Evolutionary conservation across 169 alveolate species (phyloP).

Genomic region (Miamiensis avidus): DNA sequence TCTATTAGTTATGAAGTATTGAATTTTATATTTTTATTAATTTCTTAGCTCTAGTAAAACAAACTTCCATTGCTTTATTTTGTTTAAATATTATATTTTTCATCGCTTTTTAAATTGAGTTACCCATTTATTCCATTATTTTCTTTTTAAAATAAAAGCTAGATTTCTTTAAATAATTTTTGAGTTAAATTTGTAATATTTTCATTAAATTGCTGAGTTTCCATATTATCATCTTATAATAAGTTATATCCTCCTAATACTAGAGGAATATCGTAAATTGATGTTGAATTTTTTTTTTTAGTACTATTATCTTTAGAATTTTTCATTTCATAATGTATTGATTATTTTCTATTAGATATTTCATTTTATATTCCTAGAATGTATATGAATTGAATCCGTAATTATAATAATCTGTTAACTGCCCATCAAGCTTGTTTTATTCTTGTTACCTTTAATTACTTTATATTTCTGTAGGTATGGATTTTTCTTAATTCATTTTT

Average conservation of each 20-base stretch:
- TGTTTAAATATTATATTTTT: too few species aligned
- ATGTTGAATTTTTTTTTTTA: too few species aligned
- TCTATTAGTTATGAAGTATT: too few species aligned
- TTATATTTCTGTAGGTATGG: neutral
- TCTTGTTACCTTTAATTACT: neutral
- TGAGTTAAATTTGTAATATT: too few species aligned
- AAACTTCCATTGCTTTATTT: too few species aligned
- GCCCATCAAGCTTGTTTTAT: neutral
- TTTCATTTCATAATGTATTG: neutral
- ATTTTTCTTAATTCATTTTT: too few species aligned
- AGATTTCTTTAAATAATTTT: too few species aligned
- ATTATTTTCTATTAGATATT: neutral
- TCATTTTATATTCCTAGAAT: neutral
- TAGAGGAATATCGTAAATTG: too few species aligned
- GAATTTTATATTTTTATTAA: too few species aligned
- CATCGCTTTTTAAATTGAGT: too few species aligned
- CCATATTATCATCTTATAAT: neutral
- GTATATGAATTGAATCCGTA: neutral
- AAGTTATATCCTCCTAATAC: neutral
- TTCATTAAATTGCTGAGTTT: neutral
- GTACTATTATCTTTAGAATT: neutral
- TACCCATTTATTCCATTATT: neutral
- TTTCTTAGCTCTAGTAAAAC: too few species aligned
- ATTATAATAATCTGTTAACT: neutral
- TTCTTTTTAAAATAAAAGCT: too few species aligned